phyloP scores from a whole-genome alignment of 2,329 filamentous ascomycete genomes.

The Cladosporium velox region DNA sequence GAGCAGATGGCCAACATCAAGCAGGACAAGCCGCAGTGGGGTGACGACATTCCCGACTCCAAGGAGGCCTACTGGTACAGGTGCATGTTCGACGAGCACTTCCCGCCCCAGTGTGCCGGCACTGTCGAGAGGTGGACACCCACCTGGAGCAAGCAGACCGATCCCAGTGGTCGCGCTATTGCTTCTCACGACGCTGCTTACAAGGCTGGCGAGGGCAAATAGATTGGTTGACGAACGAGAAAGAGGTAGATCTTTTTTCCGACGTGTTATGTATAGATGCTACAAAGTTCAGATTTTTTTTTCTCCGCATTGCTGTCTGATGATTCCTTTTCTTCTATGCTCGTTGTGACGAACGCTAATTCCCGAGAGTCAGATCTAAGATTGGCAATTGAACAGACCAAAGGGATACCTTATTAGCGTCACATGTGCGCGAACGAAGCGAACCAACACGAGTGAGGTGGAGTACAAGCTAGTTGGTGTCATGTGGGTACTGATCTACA shows the following conservation, averaged over 20 bases:
- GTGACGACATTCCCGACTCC: constrained; percentile 84
- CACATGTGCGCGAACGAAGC: too few species aligned
- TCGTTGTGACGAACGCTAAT: neutral
- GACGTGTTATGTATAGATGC: constrained; percentile 15
- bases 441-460: neutral
- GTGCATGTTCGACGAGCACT: constrained; percentile 98
- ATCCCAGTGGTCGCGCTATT: constrained; percentile 77
- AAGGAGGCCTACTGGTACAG: constrained; percentile 99
- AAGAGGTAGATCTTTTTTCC: neutral
- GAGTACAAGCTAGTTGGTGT: neutral
- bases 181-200: constrained; percentile 39
- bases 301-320: neutral
- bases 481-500: neutral
- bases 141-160: constrained; percentile 94
- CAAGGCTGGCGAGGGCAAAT: constrained; percentile 26
- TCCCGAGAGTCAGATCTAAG: neutral
- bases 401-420: neutral
- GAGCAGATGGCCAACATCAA: constrained; percentile 78
- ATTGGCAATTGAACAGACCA: neutral
- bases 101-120: constrained; percentile 84
- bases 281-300: neutral
- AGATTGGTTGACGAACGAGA: neutral
- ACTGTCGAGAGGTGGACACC: constrained; percentile 97
- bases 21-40: constrained; percentile 97
- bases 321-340: neutral